Evolutionary conservation across 257 asterid genomes (phyloP).

Genomic region (Solanum bulbocastanum): DNA sequence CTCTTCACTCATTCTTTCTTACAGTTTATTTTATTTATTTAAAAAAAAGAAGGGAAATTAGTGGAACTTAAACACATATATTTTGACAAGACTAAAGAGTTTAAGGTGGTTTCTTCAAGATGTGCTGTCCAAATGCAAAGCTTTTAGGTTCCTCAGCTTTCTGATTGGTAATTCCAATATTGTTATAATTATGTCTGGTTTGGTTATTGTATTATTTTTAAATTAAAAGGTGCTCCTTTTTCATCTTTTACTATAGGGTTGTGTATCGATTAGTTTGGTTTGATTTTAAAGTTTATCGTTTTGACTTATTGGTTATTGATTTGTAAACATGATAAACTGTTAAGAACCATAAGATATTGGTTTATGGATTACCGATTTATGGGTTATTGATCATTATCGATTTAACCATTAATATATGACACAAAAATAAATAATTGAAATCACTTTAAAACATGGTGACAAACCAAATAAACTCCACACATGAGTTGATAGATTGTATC

Average conservation of each 20-base stretch:
- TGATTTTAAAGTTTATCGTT: too few species aligned
- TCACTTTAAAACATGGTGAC: background rate
- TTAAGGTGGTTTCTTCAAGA: background rate
- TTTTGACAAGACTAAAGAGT: background rate
- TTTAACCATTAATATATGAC: background rate
- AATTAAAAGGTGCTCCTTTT: background rate
- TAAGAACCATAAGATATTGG: background rate
- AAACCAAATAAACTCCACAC: too few species aligned
- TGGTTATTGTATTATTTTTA: background rate
- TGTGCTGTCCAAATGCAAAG: background rate
- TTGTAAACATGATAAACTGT: too few species aligned
- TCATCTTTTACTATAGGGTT: background rate
- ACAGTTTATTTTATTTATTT: background rate
- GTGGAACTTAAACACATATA: background rate
- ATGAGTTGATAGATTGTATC: background rate
- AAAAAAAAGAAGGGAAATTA: background rate
- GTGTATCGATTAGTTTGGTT: too few species aligned
- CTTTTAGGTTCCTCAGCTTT: constrained; percentile 40
- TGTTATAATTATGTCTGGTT: background rate
- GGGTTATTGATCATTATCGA: too few species aligned
- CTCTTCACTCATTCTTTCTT: background rate
- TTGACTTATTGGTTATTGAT: too few species aligned
- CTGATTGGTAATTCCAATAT: constrained; percentile 10
- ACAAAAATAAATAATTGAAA: too few species aligned
- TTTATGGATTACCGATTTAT: too few species aligned